phyloP scores from a whole-genome alignment of 495 filamentous ascomycete species.

The Penicillium ochrochloron region DNA sequence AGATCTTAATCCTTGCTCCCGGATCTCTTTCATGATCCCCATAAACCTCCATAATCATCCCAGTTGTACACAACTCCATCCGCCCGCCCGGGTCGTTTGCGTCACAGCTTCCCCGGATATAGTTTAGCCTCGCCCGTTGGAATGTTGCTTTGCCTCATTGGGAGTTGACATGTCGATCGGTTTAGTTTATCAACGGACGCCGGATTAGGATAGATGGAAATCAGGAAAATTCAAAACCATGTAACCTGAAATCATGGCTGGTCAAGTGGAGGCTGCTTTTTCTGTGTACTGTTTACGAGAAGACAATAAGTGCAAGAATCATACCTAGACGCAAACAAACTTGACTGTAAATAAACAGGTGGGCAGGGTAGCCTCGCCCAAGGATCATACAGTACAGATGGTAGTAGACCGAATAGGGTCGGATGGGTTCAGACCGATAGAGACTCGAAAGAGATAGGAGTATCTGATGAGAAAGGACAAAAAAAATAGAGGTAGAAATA shows the following conservation, averaged over 20 bases:
- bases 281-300: conserved; percentile 6
- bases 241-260: conserved; percentile 20
- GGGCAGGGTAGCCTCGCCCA: conserved; percentile 14
- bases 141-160: conserved; percentile 34
- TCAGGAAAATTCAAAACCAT: conserved; percentile 13
- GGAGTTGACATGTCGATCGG: conserved; percentile 35
- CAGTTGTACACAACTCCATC: not conserved
- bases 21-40: not conserved
- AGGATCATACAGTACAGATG: conserved; percentile 21
- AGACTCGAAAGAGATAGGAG: not conserved
- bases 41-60: not conserved
- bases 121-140: conserved; percentile 37
- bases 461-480: not conserved
- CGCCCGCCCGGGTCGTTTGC: conserved; percentile 33
- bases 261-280: not conserved
- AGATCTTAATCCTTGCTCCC: conserved; percentile 7
- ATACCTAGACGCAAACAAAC: conserved; percentile 30
- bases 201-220: conserved; percentile 7
- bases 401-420: conserved; percentile 12
- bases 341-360: conserved; percentile 30
- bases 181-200: not conserved
- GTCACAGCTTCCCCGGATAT: conserved; percentile 38
- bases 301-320: not conserved
- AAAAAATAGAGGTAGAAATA: not conserved
- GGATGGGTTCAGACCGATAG: not conserved